These are phyloP conservation scores for Ulvella scutata DNA, from an alignment of 139 green algal species.

Conservation along the genomic window DNA sequence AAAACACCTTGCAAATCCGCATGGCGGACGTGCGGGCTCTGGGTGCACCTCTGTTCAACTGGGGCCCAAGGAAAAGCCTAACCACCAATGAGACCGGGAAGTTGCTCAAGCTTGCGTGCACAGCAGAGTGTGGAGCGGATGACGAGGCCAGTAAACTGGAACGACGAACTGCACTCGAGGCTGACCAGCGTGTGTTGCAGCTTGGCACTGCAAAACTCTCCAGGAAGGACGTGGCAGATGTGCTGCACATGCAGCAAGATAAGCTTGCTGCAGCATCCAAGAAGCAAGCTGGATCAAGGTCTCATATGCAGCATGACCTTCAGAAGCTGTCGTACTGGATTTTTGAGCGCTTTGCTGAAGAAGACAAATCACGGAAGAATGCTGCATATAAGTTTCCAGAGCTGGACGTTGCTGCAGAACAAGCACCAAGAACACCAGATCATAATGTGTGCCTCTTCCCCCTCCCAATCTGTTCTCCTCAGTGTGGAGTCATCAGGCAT, in stretches of 20 bases:
- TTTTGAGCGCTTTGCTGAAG: neutral
- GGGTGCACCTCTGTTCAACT: neutral
- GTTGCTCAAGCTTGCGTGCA: neutral
- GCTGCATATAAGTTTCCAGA: slow-evolving; percentile 1
- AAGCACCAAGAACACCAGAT: no score
- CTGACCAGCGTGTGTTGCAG: neutral
- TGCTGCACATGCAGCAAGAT: neutral
- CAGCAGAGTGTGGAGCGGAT: neutral
- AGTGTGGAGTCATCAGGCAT: no score
- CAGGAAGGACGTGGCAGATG: neutral
- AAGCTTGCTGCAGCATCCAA: neutral
- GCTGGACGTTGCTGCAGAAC: no score
- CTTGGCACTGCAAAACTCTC: neutral
- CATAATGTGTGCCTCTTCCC: no score
- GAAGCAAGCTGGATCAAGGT: neutral
- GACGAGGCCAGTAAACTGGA: neutral
- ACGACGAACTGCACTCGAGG: neutral
- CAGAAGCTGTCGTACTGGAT: neutral
- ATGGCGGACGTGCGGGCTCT: neutral
- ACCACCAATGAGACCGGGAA: neutral
- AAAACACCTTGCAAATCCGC: neutral
- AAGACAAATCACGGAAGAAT: neutral
- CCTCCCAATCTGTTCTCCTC: no score
- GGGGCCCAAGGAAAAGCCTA: neutral
- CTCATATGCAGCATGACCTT: neutral